Conservation (phyloP, 1,139 yeast species). For the Suhomyces wounanorum region DNA sequence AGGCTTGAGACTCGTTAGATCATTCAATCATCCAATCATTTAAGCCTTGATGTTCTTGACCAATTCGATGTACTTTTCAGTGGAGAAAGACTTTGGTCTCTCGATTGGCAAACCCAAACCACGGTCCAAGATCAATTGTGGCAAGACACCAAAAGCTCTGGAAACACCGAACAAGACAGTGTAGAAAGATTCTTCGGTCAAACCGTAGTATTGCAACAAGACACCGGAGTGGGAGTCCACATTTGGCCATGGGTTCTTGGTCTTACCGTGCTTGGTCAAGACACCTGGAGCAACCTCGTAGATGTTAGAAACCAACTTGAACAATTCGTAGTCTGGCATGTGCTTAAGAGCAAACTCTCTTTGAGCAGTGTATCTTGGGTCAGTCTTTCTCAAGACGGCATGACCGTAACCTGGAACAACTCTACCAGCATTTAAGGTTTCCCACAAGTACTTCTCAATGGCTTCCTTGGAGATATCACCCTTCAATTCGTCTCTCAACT, state of each 20-base stretch:
- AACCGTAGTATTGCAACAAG: conserved; percentile 93
- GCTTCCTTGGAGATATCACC: conserved; percentile 73
- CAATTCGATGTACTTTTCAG: conserved; percentile 65
- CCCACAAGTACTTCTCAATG: conserved; percentile 89
- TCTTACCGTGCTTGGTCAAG: conserved; percentile 94
- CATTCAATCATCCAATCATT: conserved; percentile 4
- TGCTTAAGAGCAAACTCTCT: conserved; percentile 96
- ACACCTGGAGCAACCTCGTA: conserved; percentile 97
- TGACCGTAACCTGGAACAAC: conserved; percentile 99
- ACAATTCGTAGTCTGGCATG: conserved; percentile 93
- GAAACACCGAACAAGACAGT: conserved; percentile 98
- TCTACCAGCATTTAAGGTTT: conserved; percentile 85
- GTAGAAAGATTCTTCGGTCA: conserved; percentile 93
- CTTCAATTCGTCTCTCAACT: conserved; percentile 73
- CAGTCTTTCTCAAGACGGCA: conserved; percentile 95
- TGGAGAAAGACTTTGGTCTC: conserved; percentile 96
- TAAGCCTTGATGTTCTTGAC: conserved; percentile 49
- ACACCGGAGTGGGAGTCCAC: conserved; percentile 98
- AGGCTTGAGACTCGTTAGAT: conserved; percentile 11
- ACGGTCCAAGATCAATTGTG: conserved; percentile 95
- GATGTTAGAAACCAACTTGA: conserved; percentile 85
- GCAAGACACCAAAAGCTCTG: conserved; percentile 96
- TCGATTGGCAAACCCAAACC: conserved; percentile 95
- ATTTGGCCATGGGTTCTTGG: conserved; percentile 99
- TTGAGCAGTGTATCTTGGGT: conserved; percentile 97